Evolutionary conservation across 2,329 filamentous ascomycete genomes (phyloP).

Genomic region (Teratosphaeria epicoccoides): DNA sequence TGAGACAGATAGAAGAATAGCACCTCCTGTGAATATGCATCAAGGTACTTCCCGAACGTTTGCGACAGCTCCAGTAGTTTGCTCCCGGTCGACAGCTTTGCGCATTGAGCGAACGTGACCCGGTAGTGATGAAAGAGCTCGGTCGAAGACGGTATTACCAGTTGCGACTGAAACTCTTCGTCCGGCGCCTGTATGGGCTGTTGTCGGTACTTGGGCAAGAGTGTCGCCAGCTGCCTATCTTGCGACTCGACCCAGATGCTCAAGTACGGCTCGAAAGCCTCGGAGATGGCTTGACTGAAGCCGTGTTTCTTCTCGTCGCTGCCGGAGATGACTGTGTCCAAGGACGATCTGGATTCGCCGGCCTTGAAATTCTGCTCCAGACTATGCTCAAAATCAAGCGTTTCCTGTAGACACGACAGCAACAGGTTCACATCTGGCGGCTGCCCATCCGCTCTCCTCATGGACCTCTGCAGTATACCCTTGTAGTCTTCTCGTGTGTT

Average conservation of each 20-base stretch:
- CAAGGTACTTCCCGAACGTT: constrained; percentile 83
- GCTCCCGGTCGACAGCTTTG: constrained; percentile 86
- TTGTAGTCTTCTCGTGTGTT: constrained; percentile 93
- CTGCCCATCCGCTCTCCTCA: constrained; percentile 64
- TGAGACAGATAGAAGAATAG: constrained; percentile 62
- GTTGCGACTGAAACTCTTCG: constrained; percentile 83
- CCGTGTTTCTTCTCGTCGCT: constrained; percentile 62
- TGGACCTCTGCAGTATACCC: constrained; percentile 77
- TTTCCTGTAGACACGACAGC: constrained; percentile 84
- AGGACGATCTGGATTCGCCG: constrained; percentile 55
- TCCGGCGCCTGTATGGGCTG: constrained; percentile 72
- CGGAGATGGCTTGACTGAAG: constrained; percentile 85
- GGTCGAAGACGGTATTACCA: constrained; percentile 86
- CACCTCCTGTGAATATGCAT: constrained; percentile 91
- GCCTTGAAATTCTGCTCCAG: constrained; percentile 74
- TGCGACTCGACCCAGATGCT: constrained; percentile 96
- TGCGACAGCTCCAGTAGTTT: constrained; percentile 74
- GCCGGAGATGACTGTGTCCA: constrained; percentile 72
- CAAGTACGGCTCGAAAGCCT: constrained; percentile 93
- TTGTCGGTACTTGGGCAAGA: constrained; percentile 79
- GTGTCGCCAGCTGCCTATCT: constrained; percentile 69
- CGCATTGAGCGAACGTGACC: constrained; percentile 82
- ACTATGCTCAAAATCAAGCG: constrained; percentile 89
- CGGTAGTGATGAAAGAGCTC: constrained; percentile 98
- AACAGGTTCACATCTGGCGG: constrained; percentile 83